Percentiles rank a stretch among this genome's conserved stretches.
Conservation (phyloP, 2,329 filamentous ascomycete genomes). For the Chrysosporium queenslandicum region DNA sequence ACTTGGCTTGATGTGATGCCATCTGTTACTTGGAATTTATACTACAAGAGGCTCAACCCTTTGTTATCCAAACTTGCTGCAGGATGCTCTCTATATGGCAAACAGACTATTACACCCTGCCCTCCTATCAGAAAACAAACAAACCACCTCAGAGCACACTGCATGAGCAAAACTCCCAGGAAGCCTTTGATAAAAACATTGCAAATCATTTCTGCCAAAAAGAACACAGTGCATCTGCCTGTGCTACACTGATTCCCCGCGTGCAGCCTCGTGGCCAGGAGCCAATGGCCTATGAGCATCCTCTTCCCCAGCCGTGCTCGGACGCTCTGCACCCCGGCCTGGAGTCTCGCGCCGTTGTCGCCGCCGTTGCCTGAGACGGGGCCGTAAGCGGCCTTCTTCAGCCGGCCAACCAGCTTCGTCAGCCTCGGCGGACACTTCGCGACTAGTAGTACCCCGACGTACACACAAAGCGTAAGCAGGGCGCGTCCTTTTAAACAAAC, state of each 20-base stretch:
- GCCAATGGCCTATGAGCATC: background rate
- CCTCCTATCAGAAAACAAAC: background rate
- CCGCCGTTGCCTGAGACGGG: background rate
- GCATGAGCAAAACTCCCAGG: background rate
- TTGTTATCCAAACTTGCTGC: background rate
- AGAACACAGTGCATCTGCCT: background rate
- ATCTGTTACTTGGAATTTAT: background rate
- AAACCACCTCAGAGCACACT: background rate
- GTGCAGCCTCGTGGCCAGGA: background rate
- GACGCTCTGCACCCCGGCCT: background rate
- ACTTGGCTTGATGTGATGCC: background rate
- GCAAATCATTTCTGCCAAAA: background rate
- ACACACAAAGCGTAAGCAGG: background rate
- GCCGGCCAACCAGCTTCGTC: background rate
- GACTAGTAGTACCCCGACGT: no score
- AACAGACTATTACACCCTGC: no score
- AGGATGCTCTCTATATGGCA: background rate
- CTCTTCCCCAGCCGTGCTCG: background rate
- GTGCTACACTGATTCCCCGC: background rate
- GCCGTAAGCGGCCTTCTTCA: background rate
- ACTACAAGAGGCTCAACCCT: background rate
- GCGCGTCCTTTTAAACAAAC: background rate
- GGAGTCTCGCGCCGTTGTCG: background rate
- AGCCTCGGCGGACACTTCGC: background rate
- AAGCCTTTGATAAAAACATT: background rate